These are phyloP conservation scores for Plasmodium malariae DNA, from an alignment of 169 alveolate genomes.

Conservation along the genomic window DNA sequence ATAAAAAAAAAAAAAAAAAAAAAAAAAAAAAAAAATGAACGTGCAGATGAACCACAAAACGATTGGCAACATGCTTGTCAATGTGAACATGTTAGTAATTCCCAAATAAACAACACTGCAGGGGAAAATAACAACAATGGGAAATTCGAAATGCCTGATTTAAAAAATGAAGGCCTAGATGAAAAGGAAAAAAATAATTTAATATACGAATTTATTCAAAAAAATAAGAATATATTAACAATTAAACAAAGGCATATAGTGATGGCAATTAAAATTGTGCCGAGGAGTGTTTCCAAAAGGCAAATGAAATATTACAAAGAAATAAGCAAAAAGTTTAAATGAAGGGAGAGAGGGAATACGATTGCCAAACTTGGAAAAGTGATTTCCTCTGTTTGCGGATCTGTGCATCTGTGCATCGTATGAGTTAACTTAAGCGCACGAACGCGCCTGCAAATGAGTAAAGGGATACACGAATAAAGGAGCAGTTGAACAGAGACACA, in stretches of 20 bases:
- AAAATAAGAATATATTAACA: conserved; percentile 59
- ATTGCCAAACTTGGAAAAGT: too few relatives aligned
- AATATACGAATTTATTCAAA: conserved; percentile 72
- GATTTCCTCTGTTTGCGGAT: too few relatives aligned
- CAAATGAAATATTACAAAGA: conserved; percentile 65
- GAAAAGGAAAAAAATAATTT: conserved; percentile 66
- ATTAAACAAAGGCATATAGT: conserved; percentile 51
- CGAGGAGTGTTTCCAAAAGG: conserved; percentile 54
- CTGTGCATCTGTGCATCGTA: too few relatives aligned
- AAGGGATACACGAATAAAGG: too few relatives aligned
- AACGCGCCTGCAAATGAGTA: too few relatives aligned
- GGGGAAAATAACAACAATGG: conserved; percentile 13
- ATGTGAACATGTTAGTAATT: too few relatives aligned
- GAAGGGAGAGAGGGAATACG: too few relatives aligned
- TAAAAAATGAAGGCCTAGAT: conserved; percentile 30
- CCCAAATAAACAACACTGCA: too few relatives aligned
- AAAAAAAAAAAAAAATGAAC: not conserved
- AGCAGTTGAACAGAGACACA: too few relatives aligned
- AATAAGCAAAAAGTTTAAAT: conserved; percentile 72
- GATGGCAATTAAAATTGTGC: conserved; percentile 55
- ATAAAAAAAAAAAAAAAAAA: not conserved
- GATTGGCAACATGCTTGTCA: too few relatives aligned
- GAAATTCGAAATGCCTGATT: conserved; percentile 26
- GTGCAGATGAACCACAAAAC: too few relatives aligned
- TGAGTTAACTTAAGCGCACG: too few relatives aligned